Conservation (phyloP, 345 rosid genomes). For the rapeseed (Brassica napus) region Da-Ae NC_063451.1:44911501-44912000, state of each 20-base stretch:
- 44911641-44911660: neutral
- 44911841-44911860: neutral
- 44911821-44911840: neutral
- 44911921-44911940: neutral
- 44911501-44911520: neutral
- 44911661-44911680: neutral
- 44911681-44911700: neutral
- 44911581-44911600: neutral
- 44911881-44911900: neutral
- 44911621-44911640: neutral
- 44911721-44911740: neutral
- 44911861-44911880: neutral
- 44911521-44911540: neutral
- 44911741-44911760: neutral
- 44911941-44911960: no score
- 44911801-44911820: neutral
- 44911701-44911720: neutral
- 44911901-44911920: neutral
- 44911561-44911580: no score
- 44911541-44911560: no score
- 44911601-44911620: neutral
- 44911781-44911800: neutral
- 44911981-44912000: no score
- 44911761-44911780: neutral
- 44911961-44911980: no score